Base-by-base conservation (phyloP, 2,329 filamentous ascomycete species). In the Fusarium nisikadoi region DNA sequence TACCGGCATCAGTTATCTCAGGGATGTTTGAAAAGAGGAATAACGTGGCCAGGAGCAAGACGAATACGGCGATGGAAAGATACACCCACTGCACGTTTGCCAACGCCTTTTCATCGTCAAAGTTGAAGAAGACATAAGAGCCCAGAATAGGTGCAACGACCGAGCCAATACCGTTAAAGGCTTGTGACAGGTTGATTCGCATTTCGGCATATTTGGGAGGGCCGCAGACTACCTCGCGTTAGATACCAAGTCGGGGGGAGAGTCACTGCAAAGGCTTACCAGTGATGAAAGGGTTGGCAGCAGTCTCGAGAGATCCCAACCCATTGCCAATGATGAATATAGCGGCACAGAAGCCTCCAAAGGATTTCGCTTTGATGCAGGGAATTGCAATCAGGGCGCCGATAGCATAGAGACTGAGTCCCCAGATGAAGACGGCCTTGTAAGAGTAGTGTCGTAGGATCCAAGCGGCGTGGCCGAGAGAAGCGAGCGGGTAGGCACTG, bases 71-170 rank as follows among this genome's bases (percentile, higher is more conserved):
- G 68, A 94, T 93, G 49, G 90, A 88, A 5, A 93, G 86, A 76
- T 94, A 94, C 2, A 93, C 91, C 89, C 90, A 94, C 80, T 94
- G 92, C 4, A 94, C 92, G 59, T 91, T 90, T 70, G 86, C 85
- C 13, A 94, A 83, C 1, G 89, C 88, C 6, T 81, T 80, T 14
- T 87, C 83, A 54, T 88, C 86, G 63, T 86, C 84, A 52, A 89
- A 87, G 64, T 86, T 88, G 83, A 94, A 94, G 81, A 94, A 92
- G 58, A 92, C 91, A 65, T 91, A 91, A 3, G 90, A 92, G 33
- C 91, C 93, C 7, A 94, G 84, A 0, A 94, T 88, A 3, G 93
- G 92, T 0, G 92, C 92, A 38, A 94, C 75, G 47, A 94, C 90
- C 13, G 91, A 91, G 45, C 92, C 92, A 43, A 94, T 89, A 54